Percentiles rank a stretch among this genome's conserved stretches.
Evolutionary conservation across 208 protist genomes (phyloP).

Genomic region (Blechomonas ayalai): DNA sequence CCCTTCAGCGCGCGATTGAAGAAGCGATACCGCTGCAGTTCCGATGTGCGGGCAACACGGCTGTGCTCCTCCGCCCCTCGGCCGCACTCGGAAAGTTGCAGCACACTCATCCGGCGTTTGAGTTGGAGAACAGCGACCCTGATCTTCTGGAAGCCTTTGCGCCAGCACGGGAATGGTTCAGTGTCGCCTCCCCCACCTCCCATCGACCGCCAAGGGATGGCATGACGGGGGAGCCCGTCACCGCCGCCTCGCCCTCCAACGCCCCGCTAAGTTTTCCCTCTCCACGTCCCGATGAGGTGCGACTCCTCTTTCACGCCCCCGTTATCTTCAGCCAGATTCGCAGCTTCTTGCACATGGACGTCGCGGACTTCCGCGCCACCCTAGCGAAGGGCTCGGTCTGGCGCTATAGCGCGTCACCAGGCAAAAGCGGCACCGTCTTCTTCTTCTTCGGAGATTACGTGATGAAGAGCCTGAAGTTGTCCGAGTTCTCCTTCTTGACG

Average conservation of each 20-base stretch:
- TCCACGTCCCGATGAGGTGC: conserved; percentile 40
- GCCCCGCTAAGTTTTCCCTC: neutral
- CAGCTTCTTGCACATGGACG: conserved; percentile 52
- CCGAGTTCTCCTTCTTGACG: conserved; percentile 68
- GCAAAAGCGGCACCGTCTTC: conserved; percentile 80
- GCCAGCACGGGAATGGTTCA: too few relatives aligned
- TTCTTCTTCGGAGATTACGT: conserved; percentile 88
- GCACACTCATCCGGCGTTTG: conserved; percentile 5
- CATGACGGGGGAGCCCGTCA: neutral
- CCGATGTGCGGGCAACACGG: conserved; percentile 39
- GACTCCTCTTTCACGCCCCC: conserved; percentile 58
- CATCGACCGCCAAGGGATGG: conserved; percentile 6
- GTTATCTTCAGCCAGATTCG: conserved; percentile 78
- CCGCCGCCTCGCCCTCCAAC: neutral
- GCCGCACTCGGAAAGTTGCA: neutral
- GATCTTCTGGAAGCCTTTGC: conserved; percentile 14
- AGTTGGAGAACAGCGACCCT: conserved; percentile 24
- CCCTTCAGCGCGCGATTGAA: conserved; percentile 62
- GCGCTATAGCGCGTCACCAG: conserved; percentile 67
- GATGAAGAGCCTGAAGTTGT: conserved; percentile 82
- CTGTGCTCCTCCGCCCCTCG: conserved; percentile 16
- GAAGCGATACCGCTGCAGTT: conserved; percentile 49
- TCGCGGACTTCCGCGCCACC: conserved; percentile 32
- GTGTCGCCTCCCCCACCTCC: conserved; percentile 4
- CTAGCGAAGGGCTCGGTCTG: conserved; percentile 32